Evolutionary conservation across 2,329 filamentous ascomycete species (phyloP).

Genomic region (Cadophora gregata): DNA sequence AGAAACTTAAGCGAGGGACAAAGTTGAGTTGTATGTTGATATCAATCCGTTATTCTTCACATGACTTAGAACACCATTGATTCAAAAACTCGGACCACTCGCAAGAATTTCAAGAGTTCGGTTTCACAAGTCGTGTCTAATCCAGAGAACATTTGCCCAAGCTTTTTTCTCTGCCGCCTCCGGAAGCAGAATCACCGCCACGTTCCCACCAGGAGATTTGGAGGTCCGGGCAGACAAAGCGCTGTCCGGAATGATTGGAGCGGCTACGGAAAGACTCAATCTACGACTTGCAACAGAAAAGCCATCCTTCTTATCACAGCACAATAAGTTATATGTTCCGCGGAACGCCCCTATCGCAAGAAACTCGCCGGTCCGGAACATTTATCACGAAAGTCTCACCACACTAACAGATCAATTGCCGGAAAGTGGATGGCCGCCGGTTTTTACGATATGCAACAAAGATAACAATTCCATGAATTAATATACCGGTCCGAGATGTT

Average conservation of each 20-base stretch:
- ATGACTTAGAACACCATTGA: too few species aligned
- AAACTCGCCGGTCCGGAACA: not conserved
- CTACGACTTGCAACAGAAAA: conserved; percentile 8
- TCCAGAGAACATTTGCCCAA: not conserved
- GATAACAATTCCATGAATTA: not conserved
- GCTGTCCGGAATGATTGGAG: not conserved
- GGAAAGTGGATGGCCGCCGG: not conserved
- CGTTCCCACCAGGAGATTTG: not conserved
- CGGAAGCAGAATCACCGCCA: too few species aligned
- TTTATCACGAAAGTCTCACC: not conserved
- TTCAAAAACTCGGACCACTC: too few species aligned
- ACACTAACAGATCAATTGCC: not conserved
- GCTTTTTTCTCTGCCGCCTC: too few species aligned
- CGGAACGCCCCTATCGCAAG: not conserved
- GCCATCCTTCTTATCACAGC: not conserved
- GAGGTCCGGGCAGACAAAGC: not conserved
- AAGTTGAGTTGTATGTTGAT: too few species aligned
- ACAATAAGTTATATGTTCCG: not conserved
- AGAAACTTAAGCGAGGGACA: too few species aligned
- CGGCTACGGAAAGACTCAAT: conserved; percentile 1
- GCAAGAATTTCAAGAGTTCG: too few species aligned
- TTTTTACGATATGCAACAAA: conserved; percentile 1
- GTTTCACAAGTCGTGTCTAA: not conserved
- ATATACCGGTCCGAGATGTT: not conserved
- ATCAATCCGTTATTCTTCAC: too few species aligned